Evolutionary conservation across 495 filamentous ascomycete genomes (phyloP), one percentile per base, ranked within the genome.

Genomic region (Barbatosphaeria neglecta): DNA sequence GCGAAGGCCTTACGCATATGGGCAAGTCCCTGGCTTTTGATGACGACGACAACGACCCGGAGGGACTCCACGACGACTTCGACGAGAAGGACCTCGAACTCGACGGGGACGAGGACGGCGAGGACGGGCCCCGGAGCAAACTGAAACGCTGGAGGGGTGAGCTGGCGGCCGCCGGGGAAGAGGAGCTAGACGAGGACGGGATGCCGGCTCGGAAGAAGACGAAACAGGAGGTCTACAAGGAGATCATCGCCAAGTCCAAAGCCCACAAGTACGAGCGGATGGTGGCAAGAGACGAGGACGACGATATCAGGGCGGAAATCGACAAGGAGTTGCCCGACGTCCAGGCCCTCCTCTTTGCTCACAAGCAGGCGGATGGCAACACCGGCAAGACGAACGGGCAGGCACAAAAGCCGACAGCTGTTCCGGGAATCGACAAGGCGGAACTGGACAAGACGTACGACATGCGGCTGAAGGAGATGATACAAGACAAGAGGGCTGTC

Each of bases 171-270:
- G 61, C 55, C 3, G 75, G 63, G 1, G 64, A 61, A 4, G 60
- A 58, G 13, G 65, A 65, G 22, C 71, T 60, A 6, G 74, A 68
- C 16, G 65, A 69, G 18, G 73, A 63, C 2, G 73, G 64, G 23
- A 73, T 78, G 22, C 82, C 85, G 0, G 83, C 86, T 50, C 74
- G 81, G 37, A 95, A 95, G 59, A 99, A 95, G 67, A 84, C 80
- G 17, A 96, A 90, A 61, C 78, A 87, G 40, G 92, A 99, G 59
- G 86, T 97, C 25, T 95, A 96, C 83, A 84, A 90, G 54, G 93
- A 98, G 63, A 80, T 97, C 49, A 97, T 97, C 49, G 84, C 89
- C 31, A 99, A 97, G 65, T 97, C 93, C 2, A 99, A 97, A 60
- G 74, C 86, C 22, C 73, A 95, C 71, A 97, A 93, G 66, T 84